Evolutionary conservation across 1,284 basidiomycete species (phyloP).

Genomic region (Cystobasidium slooffiae): DNA sequence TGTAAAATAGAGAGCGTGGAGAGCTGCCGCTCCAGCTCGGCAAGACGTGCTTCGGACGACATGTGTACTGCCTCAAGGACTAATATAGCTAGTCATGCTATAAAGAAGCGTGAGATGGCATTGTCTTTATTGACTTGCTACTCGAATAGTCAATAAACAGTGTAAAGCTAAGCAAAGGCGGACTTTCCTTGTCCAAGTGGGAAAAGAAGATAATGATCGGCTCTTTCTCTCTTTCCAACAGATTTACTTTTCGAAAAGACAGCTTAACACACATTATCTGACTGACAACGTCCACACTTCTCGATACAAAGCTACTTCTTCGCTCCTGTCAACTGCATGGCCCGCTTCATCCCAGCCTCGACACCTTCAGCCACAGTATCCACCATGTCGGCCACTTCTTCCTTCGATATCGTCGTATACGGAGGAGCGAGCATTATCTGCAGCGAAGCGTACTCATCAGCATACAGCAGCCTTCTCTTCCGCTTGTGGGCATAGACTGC

Average conservation of each 20-base stretch:
- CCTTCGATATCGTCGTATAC: neutral
- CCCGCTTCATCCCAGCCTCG: conserved; percentile 8
- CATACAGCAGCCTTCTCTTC: too few relatives aligned
- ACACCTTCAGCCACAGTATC: neutral
- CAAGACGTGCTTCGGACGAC: neutral
- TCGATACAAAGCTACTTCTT: neutral
- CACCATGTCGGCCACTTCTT: neutral
- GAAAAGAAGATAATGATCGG: too few relatives aligned
- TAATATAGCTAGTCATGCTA: neutral
- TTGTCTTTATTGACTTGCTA: too few relatives aligned
- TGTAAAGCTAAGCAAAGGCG: too few relatives aligned
- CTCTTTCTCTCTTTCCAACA: too few relatives aligned
- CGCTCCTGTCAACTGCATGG: neutral
- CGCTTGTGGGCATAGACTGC: too few relatives aligned
- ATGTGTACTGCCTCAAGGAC: neutral
- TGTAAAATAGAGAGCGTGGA: conserved; percentile 23
- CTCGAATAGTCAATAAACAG: too few relatives aligned
- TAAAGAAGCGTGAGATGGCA: neutral
- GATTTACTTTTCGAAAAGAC: neutral
- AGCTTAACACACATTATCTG: neutral
- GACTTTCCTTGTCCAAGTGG: too few relatives aligned
- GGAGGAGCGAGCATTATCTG: conserved; percentile 28
- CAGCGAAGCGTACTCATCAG: neutral
- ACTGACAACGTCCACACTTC: neutral
- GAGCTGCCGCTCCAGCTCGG: neutral